Conservation (phyloP, 2,329 filamentous ascomycete species). For the Fusarium sp. region DNA sequence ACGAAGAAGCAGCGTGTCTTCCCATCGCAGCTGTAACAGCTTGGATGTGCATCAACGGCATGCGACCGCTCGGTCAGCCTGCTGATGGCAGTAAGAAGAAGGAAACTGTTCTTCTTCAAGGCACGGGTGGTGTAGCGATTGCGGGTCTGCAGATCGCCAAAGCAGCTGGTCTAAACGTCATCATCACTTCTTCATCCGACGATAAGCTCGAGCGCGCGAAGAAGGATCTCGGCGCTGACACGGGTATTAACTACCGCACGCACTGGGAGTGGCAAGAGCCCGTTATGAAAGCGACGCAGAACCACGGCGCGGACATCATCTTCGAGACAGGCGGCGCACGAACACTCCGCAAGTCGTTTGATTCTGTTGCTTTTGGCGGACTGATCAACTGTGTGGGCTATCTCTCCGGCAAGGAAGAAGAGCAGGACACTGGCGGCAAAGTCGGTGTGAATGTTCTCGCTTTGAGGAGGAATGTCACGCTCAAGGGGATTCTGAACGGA, state of each 20-base stretch:
- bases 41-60: slow-evolving; percentile 72
- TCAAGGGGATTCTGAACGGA: slow-evolving; percentile 69
- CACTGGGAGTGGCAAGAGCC: slow-evolving; percentile 61
- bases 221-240: slow-evolving; percentile 59
- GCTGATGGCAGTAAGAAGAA: slow-evolving; percentile 33
- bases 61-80: slow-evolving; percentile 62
- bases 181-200: slow-evolving; percentile 65
- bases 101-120: slow-evolving; percentile 60
- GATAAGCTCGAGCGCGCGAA: slow-evolving; percentile 59
- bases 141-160: slow-evolving; percentile 64
- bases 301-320: slow-evolving; percentile 62
- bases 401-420: slow-evolving; percentile 64
- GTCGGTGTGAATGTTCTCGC: slow-evolving; percentile 69
- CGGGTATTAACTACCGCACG: slow-evolving; percentile 64
- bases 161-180: slow-evolving; percentile 59
- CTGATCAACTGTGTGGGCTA: slow-evolving; percentile 63
- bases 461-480: slow-evolving; percentile 56
- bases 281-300: slow-evolving; percentile 57
- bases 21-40: slow-evolving; percentile 71
- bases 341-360: slow-evolving; percentile 63
- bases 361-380: slow-evolving; percentile 64
- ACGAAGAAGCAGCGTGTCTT: slow-evolving; percentile 68
- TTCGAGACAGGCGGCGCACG: slow-evolving; percentile 64
- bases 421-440: slow-evolving; percentile 49
- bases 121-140: slow-evolving; percentile 64